Conservation (phyloP, 176 grass and related monocot species). For the Cenchrus purpureus region DNA sequence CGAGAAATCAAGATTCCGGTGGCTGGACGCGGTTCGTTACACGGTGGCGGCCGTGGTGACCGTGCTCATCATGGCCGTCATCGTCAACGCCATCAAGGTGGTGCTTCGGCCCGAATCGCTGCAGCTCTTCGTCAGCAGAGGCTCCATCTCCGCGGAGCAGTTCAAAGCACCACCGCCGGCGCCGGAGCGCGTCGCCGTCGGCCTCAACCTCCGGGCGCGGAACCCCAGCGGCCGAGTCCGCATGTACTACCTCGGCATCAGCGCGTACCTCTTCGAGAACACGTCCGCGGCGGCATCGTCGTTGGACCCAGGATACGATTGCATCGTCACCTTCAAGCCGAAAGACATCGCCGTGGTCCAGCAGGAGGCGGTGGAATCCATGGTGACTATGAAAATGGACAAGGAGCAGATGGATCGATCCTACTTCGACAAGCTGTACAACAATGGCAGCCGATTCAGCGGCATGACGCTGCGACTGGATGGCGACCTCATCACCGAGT, state of each 20-base stretch:
- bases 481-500: background rate
- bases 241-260: background rate
- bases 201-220: background rate
- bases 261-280: background rate
- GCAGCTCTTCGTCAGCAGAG: background rate
- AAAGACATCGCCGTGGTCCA: background rate
- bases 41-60: background rate
- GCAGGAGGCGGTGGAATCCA: background rate
- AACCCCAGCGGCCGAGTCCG: background rate
- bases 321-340: fast-evolving
- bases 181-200: background rate
- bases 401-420: fast-evolving
- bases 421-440: background rate
- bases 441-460: background rate
- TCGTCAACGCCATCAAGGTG: background rate
- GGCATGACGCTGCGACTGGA: background rate
- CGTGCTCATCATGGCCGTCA: background rate
- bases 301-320: fast-evolving
- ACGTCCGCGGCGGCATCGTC: background rate
- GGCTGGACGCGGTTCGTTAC: background rate
- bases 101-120: background rate
- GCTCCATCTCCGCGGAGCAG: background rate
- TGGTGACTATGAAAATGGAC: fast-evolving
- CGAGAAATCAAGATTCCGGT: background rate
- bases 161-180: no score